Conservation (phyloP, 2,329 filamentous ascomycete species). For the Huntiella savannae region DNA sequence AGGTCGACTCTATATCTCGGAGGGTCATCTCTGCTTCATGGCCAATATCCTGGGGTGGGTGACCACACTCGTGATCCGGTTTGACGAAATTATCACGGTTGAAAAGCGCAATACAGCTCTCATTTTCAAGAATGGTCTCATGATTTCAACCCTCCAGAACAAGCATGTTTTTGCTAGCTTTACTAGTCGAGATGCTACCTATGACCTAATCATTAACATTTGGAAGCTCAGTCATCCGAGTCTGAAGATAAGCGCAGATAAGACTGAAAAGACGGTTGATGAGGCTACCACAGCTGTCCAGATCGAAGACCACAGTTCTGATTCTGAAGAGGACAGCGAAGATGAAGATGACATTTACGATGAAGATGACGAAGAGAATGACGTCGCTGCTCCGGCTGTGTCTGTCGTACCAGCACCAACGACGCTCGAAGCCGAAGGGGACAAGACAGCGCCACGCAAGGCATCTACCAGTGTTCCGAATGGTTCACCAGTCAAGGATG, state of each 20-base stretch:
- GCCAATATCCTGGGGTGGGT: slow-evolving; percentile 98
- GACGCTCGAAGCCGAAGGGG: slow-evolving; percentile 33
- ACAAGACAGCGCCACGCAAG: slow-evolving; percentile 51
- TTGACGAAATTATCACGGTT: slow-evolving; percentile 91
- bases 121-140: slow-evolving; percentile 90
- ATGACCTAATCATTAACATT: slow-evolving; percentile 91
- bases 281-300: slow-evolving; percentile 15
- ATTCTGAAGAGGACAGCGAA: slow-evolving; percentile 40
- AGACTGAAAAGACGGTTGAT: slow-evolving; percentile 63
- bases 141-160: slow-evolving; percentile 87
- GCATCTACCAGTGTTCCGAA: slow-evolving; percentile 28
- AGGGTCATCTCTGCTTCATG: slow-evolving; percentile 94
- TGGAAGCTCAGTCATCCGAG: slow-evolving; percentile 95
- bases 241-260: slow-evolving; percentile 78
- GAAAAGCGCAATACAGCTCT: slow-evolving; percentile 94
- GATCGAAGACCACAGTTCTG: slow-evolving; percentile 31
- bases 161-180: slow-evolving; percentile 94
- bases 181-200: slow-evolving; percentile 83
- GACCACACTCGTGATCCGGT: slow-evolving; percentile 91
- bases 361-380: slow-evolving; percentile 60
- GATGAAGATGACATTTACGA: slow-evolving; percentile 58
- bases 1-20: slow-evolving; percentile 84
- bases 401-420: slow-evolving; percentile 12
- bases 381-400: slow-evolving; percentile 21
- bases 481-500: slow-evolving; percentile 21